Evolutionary conservation across 768 basidiomycete genomes (phyloP).

Genomic region (Gelatoporia subvermispora): DNA sequence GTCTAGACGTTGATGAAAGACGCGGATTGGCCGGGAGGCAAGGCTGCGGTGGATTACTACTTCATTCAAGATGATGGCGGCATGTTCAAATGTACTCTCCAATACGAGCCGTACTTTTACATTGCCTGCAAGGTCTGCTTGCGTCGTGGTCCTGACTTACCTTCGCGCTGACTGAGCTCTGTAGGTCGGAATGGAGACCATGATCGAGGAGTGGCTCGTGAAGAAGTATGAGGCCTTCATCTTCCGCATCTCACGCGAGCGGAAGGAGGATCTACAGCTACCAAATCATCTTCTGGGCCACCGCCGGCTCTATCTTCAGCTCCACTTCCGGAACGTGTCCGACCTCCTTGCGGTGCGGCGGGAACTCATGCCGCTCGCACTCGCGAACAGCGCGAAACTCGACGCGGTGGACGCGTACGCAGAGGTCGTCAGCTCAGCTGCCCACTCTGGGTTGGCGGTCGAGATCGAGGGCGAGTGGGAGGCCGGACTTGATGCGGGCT

Average conservation of each 20-base stretch:
- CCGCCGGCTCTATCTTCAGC: slow-evolving; percentile 79
- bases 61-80: slow-evolving; percentile 96
- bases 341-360: slow-evolving; percentile 85
- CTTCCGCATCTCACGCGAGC: slow-evolving; percentile 68
- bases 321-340: slow-evolving; percentile 89
- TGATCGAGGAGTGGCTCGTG: slow-evolving; percentile 92
- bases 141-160: background rate
- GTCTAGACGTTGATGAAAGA: slow-evolving; percentile 81
- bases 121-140: slow-evolving; percentile 83
- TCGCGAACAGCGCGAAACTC: slow-evolving; percentile 86
- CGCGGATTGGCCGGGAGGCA: slow-evolving; percentile 76
- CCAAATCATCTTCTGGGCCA: slow-evolving; percentile 98
- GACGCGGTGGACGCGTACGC: slow-evolving; percentile 97
- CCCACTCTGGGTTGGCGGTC: slow-evolving; percentile 59
- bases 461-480: slow-evolving; percentile 64
- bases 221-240: slow-evolving; percentile 91
- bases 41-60: slow-evolving; percentile 91
- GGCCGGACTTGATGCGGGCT: slow-evolving; percentile 36
- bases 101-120: slow-evolving; percentile 92
- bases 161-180: background rate
- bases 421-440: slow-evolving; percentile 83
- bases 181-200: slow-evolving; percentile 80
- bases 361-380: slow-evolving; percentile 85
- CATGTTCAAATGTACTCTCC: slow-evolving; percentile 91
- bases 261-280: slow-evolving; percentile 90